phyloP scores from a whole-genome alignment of 108 stramenopile genomes.

The Cyclotella baltica region DNA sequence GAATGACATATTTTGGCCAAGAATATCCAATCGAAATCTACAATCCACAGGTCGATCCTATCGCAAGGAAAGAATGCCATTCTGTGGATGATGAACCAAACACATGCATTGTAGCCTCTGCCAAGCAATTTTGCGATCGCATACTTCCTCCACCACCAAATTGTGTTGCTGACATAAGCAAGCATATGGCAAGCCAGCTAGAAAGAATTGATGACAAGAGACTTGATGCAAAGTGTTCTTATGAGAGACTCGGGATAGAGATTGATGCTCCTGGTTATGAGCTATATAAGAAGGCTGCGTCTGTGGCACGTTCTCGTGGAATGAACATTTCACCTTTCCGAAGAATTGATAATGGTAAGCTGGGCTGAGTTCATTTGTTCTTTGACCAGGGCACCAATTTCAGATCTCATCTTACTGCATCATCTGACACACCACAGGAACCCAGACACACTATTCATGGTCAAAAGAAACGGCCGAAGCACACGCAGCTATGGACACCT shows the following conservation, averaged over 20 bases:
- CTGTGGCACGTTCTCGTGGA: slow-evolving; percentile 20
- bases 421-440: slow-evolving; percentile 19
- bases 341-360: slow-evolving; percentile 49
- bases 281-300: slow-evolving; percentile 42
- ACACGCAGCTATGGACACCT: slow-evolving; percentile 47
- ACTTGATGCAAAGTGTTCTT: slow-evolving; percentile 52
- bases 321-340: slow-evolving; percentile 57
- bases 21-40: slow-evolving; percentile 53
- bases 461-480: slow-evolving; percentile 44
- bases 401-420: neutral
- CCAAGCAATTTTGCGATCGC: slow-evolving; percentile 41
- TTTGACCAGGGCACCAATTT: neutral
- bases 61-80: slow-evolving; percentile 25
- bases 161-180: slow-evolving; percentile 43
- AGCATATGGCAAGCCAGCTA: slow-evolving; percentile 46
- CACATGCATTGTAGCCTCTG: slow-evolving; percentile 35
- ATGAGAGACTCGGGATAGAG: slow-evolving; percentile 51
- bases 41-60: slow-evolving; percentile 56
- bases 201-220: slow-evolving; percentile 28
- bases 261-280: slow-evolving; percentile 54
- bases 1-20: slow-evolving; percentile 49
- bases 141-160: slow-evolving; percentile 42
- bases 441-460: slow-evolving; percentile 43
- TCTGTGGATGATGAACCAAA: slow-evolving; percentile 16
- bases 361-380: neutral